phyloP scores from a whole-genome alignment of 1,284 basidiomycete species.

The Dichomitus squalens region DNA sequence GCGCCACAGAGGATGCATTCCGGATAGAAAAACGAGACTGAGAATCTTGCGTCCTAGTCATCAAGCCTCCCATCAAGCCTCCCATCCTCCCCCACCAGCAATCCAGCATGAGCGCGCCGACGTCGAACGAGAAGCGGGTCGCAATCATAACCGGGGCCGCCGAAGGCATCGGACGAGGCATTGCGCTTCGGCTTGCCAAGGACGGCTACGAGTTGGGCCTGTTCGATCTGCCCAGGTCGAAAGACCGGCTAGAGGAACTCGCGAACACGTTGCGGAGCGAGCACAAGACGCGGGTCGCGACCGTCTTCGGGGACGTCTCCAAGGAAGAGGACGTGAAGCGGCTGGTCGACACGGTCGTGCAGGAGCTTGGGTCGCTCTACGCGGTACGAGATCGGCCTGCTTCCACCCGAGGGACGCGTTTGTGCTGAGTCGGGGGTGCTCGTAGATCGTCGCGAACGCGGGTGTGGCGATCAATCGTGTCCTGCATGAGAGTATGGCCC shows the following conservation, averaged over 20 bases:
- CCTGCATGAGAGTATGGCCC: constrained; percentile 18
- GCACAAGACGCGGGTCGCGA: constrained; percentile 22
- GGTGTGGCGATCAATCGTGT: constrained; percentile 25
- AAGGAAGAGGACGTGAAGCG: constrained; percentile 34
- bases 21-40: too few relatives aligned
- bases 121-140: constrained; percentile 2
- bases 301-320: constrained; percentile 32
- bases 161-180: constrained; percentile 30
- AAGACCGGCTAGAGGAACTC: constrained; percentile 20
- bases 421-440: background rate
- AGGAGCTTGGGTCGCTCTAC: constrained; percentile 30
- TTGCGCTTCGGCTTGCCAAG: constrained; percentile 29
- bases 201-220: constrained; percentile 33
- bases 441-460: constrained; percentile 36
- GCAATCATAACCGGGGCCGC: constrained; percentile 24
- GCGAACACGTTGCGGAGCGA: constrained; percentile 24
- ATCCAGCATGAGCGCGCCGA: background rate
- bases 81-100: too few relatives aligned
- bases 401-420: background rate
- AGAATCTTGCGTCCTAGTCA: too few relatives aligned
- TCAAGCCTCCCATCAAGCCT: too few relatives aligned
- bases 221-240: constrained; percentile 30
- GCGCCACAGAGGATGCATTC: too few relatives aligned
- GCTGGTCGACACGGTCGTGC: constrained; percentile 31
- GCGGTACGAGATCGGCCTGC: constrained; percentile 7